phyloP scores from a whole-genome alignment of 148 eudicot genomes.

The Rhododendron henanense region DNA sequence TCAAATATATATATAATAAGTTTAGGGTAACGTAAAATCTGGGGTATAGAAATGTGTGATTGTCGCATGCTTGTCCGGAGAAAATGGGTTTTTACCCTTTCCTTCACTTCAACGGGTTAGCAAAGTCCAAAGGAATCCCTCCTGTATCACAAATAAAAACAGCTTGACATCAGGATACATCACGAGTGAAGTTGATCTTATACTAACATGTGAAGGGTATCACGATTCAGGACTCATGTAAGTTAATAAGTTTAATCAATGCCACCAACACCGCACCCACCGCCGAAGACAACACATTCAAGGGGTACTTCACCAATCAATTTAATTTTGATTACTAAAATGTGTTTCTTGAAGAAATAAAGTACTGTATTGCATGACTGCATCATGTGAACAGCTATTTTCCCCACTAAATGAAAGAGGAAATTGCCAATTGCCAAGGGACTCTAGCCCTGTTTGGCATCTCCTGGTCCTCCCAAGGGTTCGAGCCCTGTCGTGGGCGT shows the following conservation, averaged over 20 bases:
- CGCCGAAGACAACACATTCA: background rate
- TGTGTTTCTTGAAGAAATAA: background rate
- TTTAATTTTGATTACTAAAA: background rate
- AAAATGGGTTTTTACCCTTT: background rate
- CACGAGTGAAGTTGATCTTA: background rate
- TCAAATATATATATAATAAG: conserved; percentile 6
- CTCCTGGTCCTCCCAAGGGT: too few relatives aligned
- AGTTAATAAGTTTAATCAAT: background rate
- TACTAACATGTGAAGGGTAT: background rate
- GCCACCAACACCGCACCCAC: background rate
- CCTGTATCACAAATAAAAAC: conserved; percentile 14
- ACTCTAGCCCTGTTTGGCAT: too few relatives aligned
- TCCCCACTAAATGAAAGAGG: too few relatives aligned
- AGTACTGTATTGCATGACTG: too few relatives aligned
- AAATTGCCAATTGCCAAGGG: too few relatives aligned
- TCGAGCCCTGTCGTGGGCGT: too few relatives aligned
- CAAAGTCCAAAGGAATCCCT: conserved; percentile 27
- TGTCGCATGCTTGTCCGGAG: conserved; percentile 23
- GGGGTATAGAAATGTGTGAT: conserved; percentile 16
- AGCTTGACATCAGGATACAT: background rate
- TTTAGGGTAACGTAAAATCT: conserved; percentile 10
- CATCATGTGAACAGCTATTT: too few relatives aligned
- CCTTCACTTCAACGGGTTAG: conserved; percentile 23
- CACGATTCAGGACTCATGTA: background rate
- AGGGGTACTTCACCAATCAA: background rate